Percentiles rank a stretch among this genome's conserved stretches.
Evolutionary conservation across 129 eudicot genomes (phyloP).

Genomic region (Gnaphalium uliginosum): DNA sequence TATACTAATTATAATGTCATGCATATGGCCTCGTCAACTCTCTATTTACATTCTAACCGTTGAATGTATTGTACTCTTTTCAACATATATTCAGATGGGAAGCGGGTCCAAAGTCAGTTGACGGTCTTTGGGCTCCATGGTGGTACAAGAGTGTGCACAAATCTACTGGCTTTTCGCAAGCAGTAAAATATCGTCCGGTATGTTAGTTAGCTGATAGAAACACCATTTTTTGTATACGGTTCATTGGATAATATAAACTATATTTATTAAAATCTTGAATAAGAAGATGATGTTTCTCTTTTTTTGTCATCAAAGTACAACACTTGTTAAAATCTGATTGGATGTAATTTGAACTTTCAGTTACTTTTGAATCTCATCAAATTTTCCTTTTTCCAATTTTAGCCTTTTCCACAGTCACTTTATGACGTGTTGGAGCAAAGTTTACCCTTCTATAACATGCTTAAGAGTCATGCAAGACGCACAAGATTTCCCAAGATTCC

Average conservation of each 20-base stretch:
- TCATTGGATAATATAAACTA: background rate
- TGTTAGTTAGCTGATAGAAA: conserved; percentile 26
- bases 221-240: background rate
- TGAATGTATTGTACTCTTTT: background rate
- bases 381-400: conserved; percentile 12
- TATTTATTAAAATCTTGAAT: background rate
- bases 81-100: conserved; percentile 76
- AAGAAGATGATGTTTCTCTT: background rate
- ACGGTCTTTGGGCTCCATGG: conserved; percentile 98
- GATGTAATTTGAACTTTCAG: background rate
- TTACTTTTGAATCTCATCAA: background rate
- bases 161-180: conserved; percentile 60
- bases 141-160: conserved; percentile 85
- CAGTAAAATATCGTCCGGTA: conserved; percentile 69
- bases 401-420: conserved; percentile 73
- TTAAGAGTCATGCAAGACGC: conserved; percentile 47
- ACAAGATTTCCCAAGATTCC: conserved; percentile 36
- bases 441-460: conserved; percentile 89
- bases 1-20: background rate
- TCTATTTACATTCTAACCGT: background rate
- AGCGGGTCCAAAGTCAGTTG: conserved; percentile 82
- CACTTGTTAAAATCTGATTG: background rate
- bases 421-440: conserved; percentile 87
- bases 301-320: background rate
- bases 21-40: background rate